phyloP scores from a whole-genome alignment of 2,329 filamentous ascomycete genomes.

The Cladosporium sp. region DNA sequence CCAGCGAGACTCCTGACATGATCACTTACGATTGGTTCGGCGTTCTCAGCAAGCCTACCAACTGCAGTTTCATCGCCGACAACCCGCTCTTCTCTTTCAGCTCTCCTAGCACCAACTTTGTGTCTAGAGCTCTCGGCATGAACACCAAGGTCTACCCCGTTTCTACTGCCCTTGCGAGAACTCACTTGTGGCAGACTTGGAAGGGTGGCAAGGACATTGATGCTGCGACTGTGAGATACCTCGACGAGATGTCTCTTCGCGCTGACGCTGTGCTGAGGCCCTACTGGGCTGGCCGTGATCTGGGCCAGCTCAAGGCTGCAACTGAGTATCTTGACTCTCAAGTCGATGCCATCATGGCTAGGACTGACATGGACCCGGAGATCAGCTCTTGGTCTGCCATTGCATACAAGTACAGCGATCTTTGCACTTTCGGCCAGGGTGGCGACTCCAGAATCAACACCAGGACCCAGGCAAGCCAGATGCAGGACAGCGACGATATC shows the following conservation, averaged over 20 bases:
- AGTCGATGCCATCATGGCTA: conserved; percentile 47
- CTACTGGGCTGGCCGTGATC: conserved; percentile 35
- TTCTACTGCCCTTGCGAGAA: conserved; percentile 33
- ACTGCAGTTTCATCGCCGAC: conserved; percentile 39
- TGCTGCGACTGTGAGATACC: conserved; percentile 35
- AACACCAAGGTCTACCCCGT: conserved; percentile 35
- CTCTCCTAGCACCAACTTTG: conserved; percentile 28
- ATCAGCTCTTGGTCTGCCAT: conserved; percentile 49
- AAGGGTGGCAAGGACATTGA: conserved; percentile 35
- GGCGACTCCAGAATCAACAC: conserved; percentile 48
- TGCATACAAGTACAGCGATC: conserved; percentile 46
- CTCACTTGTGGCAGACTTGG: conserved; percentile 37
- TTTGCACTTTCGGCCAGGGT: conserved; percentile 48
- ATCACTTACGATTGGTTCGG: conserved; percentile 43
- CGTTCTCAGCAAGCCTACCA: conserved; percentile 34
- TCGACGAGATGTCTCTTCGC: conserved; percentile 34
- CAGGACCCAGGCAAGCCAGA: conserved; percentile 39
- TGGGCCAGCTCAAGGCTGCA: conserved; percentile 29
- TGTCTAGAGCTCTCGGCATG: conserved; percentile 31
- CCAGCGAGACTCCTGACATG: conserved; percentile 49
- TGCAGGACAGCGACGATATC: conserved; percentile 35
- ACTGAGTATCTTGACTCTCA: conserved; percentile 34
- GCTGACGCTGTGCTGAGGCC: conserved; percentile 30
- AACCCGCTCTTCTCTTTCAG: conserved; percentile 48
- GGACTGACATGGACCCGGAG: conserved; percentile 44